Percentiles rank a stretch among this genome's conserved stretches.
phyloP scores from a whole-genome alignment of 2,329 filamentous ascomycete genomes.

The Microcyclosporella mali region DNA sequence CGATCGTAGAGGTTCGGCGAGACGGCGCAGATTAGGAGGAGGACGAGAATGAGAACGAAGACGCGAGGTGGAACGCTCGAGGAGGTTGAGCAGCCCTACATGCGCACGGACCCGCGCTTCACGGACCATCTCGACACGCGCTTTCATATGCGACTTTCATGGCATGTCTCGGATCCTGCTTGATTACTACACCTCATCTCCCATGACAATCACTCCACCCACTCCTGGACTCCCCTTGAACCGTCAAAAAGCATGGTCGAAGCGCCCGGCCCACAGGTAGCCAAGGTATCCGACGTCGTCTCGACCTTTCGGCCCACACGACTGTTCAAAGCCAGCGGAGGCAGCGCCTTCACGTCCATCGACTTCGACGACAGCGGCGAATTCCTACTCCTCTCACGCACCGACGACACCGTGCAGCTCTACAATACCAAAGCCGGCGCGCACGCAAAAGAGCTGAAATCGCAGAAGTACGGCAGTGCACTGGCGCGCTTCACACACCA shows the following conservation, averaged over 20 bases:
- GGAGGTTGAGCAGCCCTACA: too few relatives aligned
- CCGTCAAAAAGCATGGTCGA: constrained; percentile 20
- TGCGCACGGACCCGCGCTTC: too few relatives aligned
- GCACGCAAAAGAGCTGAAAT: constrained; percentile 80
- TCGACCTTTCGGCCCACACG: constrained; percentile 66
- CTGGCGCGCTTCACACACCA: constrained; percentile 92
- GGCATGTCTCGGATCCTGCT: background rate
- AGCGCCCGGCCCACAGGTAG: constrained; percentile 12
- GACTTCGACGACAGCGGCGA: constrained; percentile 96
- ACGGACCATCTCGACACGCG: too few relatives aligned
- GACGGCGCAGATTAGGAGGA: too few relatives aligned
- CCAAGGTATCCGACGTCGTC: constrained; percentile 71
- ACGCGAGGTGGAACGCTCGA: too few relatives aligned
- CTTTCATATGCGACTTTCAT: background rate
- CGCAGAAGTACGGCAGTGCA: constrained; percentile 95
- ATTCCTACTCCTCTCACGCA: constrained; percentile 81
- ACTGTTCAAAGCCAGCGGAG: constrained; percentile 42
- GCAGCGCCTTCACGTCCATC: constrained; percentile 72
- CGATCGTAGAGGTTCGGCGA: too few relatives aligned
- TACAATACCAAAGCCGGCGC: constrained; percentile 90
- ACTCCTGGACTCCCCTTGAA: background rate
- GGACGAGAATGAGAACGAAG: too few relatives aligned
- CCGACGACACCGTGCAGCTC: constrained; percentile 91
- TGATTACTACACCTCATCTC: background rate
- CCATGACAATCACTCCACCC: background rate